Conservation (phyloP, 2,329 filamentous ascomycete species). For the Epichloe festucae region DNA sequence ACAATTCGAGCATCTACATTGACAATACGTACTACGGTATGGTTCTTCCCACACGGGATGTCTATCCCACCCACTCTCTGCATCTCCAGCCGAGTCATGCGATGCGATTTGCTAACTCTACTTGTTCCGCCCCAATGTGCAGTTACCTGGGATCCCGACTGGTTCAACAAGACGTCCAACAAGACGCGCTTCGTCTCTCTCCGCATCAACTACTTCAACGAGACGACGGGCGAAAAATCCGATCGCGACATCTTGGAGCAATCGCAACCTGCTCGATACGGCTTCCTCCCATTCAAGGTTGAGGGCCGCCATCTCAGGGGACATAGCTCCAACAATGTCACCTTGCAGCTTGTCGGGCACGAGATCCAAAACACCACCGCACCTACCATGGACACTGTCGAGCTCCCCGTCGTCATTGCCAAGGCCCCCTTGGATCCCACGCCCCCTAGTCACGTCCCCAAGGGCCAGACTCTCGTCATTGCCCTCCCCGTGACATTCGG, state of each 20-base stretch:
- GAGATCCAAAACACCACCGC: conserved; percentile 19
- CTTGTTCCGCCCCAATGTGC: not conserved
- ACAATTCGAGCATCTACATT: conserved; percentile 29
- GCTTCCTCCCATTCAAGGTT: conserved; percentile 35
- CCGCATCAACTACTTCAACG: conserved; percentile 29
- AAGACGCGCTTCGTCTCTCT: conserved; percentile 20
- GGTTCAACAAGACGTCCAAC: conserved; percentile 29
- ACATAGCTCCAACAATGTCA: conserved; percentile 29
- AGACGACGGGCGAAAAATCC: conserved; percentile 22
- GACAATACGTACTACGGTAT: conserved; percentile 39
- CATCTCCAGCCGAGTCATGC: not conserved
- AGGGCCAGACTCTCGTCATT: conserved; percentile 34
- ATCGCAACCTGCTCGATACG: conserved; percentile 26
- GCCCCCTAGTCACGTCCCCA: conserved; percentile 19
- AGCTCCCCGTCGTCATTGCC: conserved; percentile 26
- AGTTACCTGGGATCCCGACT: conserved; percentile 46
- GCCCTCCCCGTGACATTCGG: conserved; percentile 39
- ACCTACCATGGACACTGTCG: conserved; percentile 26
- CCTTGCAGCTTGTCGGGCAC: conserved; percentile 28
- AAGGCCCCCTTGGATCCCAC: conserved; percentile 24
- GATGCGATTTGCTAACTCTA: no score
- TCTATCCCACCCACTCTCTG: no score
- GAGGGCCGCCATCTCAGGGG: conserved; percentile 17
- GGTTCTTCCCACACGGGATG: conserved; percentile 6
- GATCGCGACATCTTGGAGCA: conserved; percentile 22